Base-by-base conservation (phyloP, 768 basidiomycete species). In the Tylopilus subfusipes region DNA sequence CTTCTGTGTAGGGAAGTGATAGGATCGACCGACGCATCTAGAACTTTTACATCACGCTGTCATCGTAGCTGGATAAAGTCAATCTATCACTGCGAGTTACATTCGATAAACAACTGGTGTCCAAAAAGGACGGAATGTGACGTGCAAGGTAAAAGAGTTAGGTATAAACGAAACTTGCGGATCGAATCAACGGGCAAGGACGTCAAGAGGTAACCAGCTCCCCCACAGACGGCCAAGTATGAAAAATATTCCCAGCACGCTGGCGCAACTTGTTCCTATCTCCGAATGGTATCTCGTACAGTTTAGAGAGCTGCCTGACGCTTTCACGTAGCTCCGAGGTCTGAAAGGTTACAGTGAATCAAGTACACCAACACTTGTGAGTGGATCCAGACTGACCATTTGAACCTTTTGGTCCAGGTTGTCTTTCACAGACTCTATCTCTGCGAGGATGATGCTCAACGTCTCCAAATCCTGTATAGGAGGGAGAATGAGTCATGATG, bases 1-100 rank as follows among this genome's bases (percentile, higher is more conserved):
- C 48, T 96, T 96, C 69, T 96, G 93, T 65, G 90, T 95, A 48
- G 93, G 93, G 34, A 92, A 94, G 73, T 91, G 50, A 62, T 14
- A 18, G 18, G 27, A 19, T 33, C 10, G 2, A 38, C 27, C 11
- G 8, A 19, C 22, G 18, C 7, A 11, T 47, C 34, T n/a, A 27
- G 25, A 29, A 11, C 18, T n/a, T 21, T 45, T 22, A 6, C 39
- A 33, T 39, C 10, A 10, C 8, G 16, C 2, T 18, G 14, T 42
- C 2, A 48, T 29, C 8, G 12, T 44, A 36, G 31, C n/a, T 16
- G 5, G 36, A 30, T 14, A 27, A 52, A 39, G 2, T 22, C 30
- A 45, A 52, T 54, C 38, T 63, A 54, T 33, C 39, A 42, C 24
- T 50, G 25, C 42, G 18, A 16, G 25, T 25, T 42, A 21, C 16